Conservation (phyloP, 495 filamentous ascomycete species). For the Lophium mytilinum region DNA sequence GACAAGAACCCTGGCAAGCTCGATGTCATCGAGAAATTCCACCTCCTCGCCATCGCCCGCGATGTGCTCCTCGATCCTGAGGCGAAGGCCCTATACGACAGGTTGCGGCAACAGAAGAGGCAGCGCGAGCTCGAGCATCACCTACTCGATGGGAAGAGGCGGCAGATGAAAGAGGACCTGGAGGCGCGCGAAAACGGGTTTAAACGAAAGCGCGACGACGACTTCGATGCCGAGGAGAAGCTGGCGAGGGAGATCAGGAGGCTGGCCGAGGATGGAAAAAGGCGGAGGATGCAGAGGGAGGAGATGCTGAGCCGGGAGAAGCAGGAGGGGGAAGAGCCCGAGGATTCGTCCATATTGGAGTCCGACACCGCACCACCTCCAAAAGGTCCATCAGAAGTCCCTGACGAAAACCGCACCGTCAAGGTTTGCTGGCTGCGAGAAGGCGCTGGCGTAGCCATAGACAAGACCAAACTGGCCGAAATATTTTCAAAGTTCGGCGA, state of each 20-base stretch:
- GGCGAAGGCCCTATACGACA: slow-evolving; percentile 59
- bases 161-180: slow-evolving; percentile 69
- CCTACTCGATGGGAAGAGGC: slow-evolving; percentile 55
- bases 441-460: slow-evolving; percentile 37
- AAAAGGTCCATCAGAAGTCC: slow-evolving; percentile 40
- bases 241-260: slow-evolving; percentile 52
- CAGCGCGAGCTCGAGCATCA: slow-evolving; percentile 57
- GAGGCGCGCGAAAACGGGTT: slow-evolving; percentile 53
- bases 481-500: slow-evolving; percentile 49
- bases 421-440: slow-evolving; percentile 53
- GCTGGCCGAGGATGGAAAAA: slow-evolving; percentile 54
- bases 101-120: slow-evolving; percentile 53
- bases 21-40: slow-evolving; percentile 61
- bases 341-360: slow-evolving; percentile 40
- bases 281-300: slow-evolving; percentile 34
- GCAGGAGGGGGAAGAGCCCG: slow-evolving; percentile 47
- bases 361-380: slow-evolving; percentile 27
- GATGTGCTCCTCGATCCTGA: slow-evolving; percentile 60
- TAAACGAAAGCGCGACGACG: slow-evolving; percentile 41
- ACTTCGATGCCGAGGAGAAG: slow-evolving; percentile 50
- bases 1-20: slow-evolving; percentile 61
- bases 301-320: slow-evolving; percentile 30
- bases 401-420: slow-evolving; percentile 51
- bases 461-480: slow-evolving; percentile 37
- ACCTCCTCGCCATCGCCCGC: slow-evolving; percentile 62